Evolutionary conservation across 176 grass and related monocot species (phyloP).

Genomic region (Musa schizocarpa): DNA sequence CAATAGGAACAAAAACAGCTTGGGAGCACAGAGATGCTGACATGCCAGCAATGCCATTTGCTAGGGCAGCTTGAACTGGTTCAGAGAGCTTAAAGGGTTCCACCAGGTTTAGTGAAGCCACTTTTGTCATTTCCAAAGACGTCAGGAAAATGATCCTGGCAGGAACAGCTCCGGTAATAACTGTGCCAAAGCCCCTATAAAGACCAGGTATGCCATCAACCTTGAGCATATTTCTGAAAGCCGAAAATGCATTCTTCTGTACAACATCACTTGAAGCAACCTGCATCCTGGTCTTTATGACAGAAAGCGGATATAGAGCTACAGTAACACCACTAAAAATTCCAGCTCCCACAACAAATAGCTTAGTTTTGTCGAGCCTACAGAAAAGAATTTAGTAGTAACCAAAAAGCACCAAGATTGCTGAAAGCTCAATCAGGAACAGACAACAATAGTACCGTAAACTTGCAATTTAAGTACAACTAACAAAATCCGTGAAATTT

Average conservation of each 20-base stretch:
- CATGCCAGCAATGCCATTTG: constrained; percentile 76
- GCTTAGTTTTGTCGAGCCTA: constrained; percentile 94
- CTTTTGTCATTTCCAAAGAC: constrained; percentile 77
- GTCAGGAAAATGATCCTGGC: constrained; percentile 85
- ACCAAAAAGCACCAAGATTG: constrained; percentile 8
- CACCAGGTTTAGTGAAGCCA: constrained; percentile 49
- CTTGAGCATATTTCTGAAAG: constrained; percentile 75
- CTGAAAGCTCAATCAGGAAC: not conserved
- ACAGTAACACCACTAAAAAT: constrained; percentile 85
- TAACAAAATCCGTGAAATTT: not conserved
- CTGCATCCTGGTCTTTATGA: constrained; percentile 97
- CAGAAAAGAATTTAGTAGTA: not conserved
- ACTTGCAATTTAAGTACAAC: not conserved
- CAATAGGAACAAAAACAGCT: constrained; percentile 82
- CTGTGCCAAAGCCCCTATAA: constrained; percentile 79
- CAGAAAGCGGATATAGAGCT: constrained; percentile 71
- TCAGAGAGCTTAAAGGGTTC: constrained; percentile 65
- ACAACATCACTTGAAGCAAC: constrained; percentile 69
- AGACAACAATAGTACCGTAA: not conserved
- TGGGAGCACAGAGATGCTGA: constrained; percentile 71
- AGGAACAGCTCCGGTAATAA: constrained; percentile 81
- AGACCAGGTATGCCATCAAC: constrained; percentile 64
- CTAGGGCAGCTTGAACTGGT: constrained; percentile 59
- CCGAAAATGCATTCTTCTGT: constrained; percentile 66
- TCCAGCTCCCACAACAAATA: constrained; percentile 80